These are phyloP conservation scores for Leucosporidium yakuticum DNA, from an alignment of 768 basidiomycete genomes.

Conservation along the genomic window DNA sequence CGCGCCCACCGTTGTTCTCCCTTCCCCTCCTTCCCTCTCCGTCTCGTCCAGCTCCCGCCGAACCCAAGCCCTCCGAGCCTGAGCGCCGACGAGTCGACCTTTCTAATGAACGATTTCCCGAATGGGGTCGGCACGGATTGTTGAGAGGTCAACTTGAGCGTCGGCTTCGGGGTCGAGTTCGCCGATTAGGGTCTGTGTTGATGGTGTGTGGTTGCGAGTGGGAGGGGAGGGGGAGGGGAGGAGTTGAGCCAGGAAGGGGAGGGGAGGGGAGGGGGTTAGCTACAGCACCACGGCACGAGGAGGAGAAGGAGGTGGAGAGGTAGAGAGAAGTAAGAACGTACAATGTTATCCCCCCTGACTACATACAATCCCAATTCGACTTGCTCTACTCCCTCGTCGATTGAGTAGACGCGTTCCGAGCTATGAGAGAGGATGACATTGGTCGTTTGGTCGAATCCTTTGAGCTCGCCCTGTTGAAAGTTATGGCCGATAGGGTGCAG, in stretches of 20 bases:
- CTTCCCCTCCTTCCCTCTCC: neutral
- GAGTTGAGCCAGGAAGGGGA: neutral
- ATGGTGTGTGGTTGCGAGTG: too few species aligned
- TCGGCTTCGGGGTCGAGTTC: constrained; percentile 62
- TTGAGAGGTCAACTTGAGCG: constrained; percentile 69
- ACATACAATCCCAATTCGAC: constrained; percentile 90
- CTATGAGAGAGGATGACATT: constrained; percentile 92
- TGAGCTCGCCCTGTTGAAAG: constrained; percentile 72
- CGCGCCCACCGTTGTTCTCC: too few species aligned
- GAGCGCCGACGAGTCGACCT: too few species aligned
- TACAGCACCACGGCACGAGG: neutral
- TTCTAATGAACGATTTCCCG: constrained; percentile 40
- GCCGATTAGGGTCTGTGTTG: constrained; percentile 47
- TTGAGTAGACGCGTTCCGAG: constrained; percentile 84
- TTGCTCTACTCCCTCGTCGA: constrained; percentile 89
- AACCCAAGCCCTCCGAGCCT: too few species aligned
- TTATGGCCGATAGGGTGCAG: constrained; percentile 4
- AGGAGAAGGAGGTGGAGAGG: neutral
- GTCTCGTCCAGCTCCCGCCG: neutral
- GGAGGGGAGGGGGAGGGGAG: neutral
- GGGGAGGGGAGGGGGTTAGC: neutral
- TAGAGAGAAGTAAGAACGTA: constrained; percentile 50
- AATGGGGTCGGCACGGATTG: constrained; percentile 81
- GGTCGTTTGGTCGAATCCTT: constrained; percentile 89
- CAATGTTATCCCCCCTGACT: constrained; percentile 97